Base-by-base conservation (phyloP, 75 land plant species). In the Selaginella moellendorffii region DNA sequence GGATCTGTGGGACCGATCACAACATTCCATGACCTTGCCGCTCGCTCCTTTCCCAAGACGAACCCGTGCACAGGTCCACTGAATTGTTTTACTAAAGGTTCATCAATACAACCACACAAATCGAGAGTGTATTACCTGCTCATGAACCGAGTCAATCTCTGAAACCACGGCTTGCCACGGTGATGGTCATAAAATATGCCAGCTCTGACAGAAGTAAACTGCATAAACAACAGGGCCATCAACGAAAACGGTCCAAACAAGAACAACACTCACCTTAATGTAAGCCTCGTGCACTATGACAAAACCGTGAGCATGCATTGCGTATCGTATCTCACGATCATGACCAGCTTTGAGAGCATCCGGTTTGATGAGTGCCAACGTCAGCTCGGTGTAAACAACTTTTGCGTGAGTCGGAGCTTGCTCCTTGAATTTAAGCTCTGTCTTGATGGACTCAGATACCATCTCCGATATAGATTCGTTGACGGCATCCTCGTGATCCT, bases 41-140 rank as follows among this genome's bases (percentile, higher is more conserved):
- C 76, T 58, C 53, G 54, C 62, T 26, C 69, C 72, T 31, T 56
- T 54, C 66, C 76, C 61, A 74, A 27, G 2, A 74, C 72, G 54
- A 74, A 62, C 9, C 30, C 66, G 46, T 69, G 62, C 20, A 74
- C 30, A 0, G 66, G 36, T 52, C 76, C 72, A 54, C 76, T 74
- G 62, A 30, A n/a, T n/a, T n/a, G n/a, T n/a, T n/a, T n/a, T n/a
- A n/a, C n/a, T n/a, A n/a, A n/a, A n/a, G n/a, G n/a, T n/a, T n/a
- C n/a, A n/a, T n/a, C n/a, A n/a, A n/a, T n/a, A n/a, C n/a, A n/a
- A n/a, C n/a, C n/a, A n/a, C n/a, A n/a, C n/a, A n/a, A n/a, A n/a
- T n/a, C n/a, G n/a, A n/a, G n/a, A n/a, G n/a, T n/a, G n/a, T n/a
- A 22, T 21, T 1, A 74, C 76, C 76, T 68, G 65, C 72, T 74